Base-by-base conservation (phyloP, 306 rosid species). In the Corylus avellana region DNA sequence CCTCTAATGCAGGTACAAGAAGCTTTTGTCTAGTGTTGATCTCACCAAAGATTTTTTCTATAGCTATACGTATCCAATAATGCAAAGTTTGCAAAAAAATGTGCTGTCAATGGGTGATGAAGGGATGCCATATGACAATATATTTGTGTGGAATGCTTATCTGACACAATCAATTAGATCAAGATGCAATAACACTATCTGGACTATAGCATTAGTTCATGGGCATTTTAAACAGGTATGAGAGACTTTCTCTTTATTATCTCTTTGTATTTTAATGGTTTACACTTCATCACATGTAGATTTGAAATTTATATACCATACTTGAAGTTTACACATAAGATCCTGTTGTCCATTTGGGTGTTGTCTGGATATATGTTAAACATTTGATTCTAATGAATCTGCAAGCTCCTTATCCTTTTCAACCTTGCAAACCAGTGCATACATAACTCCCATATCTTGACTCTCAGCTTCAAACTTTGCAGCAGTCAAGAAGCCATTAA, bases 151-250 rank as follows among this genome's bases (percentile, higher is more conserved):
- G 98, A 95, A 95, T 91, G 93, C 95, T 17, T 90, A 89, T 84
- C 83, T 95, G 77, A 95, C 98, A 20, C 91, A 86, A 84, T 81
- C 98, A 50, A 87, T 95, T 86, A 87, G 98, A 75, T 88, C 93
- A 57, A 92, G 97, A 80, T 95, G 98, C 88, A 83, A 86, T 84
- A 92, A 95, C 82, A 87, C 92, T 77, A 89, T 86, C 74, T 95
- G 98, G 98, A 95, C 98, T 17, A 90, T 95, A 82, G 93, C 98
- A 63, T 86, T 95, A 79, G 98, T 95, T 81, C 98, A 95, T 75
- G 98, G 98, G 35, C 89, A 92, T 88, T 94, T 94, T 87, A 89
- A 89, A 89, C 98, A 91, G 94, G 98, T 88, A 82, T n/a, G 81
- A 51, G 56, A 47, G 66, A 81, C 75, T 54, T 77, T 74, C 57